phyloP scores from a whole-genome alignment of 169 alveolate genomes.

The Babesia divergens region DNA sequence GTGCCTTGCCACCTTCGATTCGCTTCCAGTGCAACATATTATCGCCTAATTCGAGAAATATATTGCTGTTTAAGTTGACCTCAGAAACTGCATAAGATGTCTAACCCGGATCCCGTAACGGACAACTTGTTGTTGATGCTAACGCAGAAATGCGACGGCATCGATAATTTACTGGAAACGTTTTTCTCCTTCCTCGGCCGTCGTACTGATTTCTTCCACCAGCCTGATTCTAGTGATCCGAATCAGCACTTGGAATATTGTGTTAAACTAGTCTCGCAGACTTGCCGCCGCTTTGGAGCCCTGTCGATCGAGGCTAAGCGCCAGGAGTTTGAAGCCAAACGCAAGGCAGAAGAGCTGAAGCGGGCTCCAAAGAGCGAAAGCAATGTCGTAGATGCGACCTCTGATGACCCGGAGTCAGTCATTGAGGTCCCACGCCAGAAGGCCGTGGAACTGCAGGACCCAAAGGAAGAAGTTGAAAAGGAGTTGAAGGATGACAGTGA shows the following conservation, averaged over 20 bases:
- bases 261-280: constrained; percentile 37
- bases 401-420: constrained; percentile 2
- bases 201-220: constrained; percentile 92
- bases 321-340: constrained; percentile 19
- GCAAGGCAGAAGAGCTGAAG: not conserved
- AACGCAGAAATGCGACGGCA: constrained; percentile 91
- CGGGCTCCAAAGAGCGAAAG: constrained; percentile 8
- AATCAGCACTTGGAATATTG: constrained; percentile 70
- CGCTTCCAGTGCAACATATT: not conserved
- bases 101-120: constrained; percentile 44
- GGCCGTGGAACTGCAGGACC: constrained; percentile 11
- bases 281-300: constrained; percentile 46
- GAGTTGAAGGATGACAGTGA: constrained; percentile 51
- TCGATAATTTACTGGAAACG: constrained; percentile 87
- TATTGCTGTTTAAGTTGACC: not conserved
- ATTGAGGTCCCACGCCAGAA: constrained; percentile 7
- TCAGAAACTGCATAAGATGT: constrained; percentile 46
- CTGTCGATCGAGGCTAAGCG: constrained; percentile 21
- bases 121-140: constrained; percentile 87
- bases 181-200: constrained; percentile 93
- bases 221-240: constrained; percentile 65
- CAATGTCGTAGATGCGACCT: constrained; percentile 2
- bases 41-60: not conserved
- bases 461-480: constrained; percentile 67
- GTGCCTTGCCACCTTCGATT: not conserved